Percentiles rank a stretch among this genome's conserved stretches.
Conservation (phyloP, 805 yeast genomes). For the Wickerhamiella occidentalis region DNA sequence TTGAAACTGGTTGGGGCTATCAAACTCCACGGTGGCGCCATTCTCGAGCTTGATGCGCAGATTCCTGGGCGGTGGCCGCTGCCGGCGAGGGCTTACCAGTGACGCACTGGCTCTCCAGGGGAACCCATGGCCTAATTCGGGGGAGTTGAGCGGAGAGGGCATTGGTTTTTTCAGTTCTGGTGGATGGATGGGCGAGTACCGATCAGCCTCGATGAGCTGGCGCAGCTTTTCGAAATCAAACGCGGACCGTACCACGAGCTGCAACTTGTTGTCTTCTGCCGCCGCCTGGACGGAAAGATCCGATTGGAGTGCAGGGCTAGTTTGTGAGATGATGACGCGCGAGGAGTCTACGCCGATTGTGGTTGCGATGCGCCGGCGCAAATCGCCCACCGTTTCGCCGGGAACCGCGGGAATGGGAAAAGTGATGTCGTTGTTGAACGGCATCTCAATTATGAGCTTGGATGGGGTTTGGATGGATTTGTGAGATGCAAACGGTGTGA, state of each 20-base stretch:
- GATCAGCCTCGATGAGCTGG: conserved; percentile 10
- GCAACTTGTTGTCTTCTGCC: conserved; percentile 3
- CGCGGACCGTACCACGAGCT: conserved; percentile 11
- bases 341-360: conserved; percentile 8
- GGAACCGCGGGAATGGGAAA: background rate
- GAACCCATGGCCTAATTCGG: conserved; percentile 3
- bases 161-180: background rate
- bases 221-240: conserved; percentile 10
- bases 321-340: background rate
- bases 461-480: background rate
- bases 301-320: background rate
- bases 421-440: conserved; percentile 9
- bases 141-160: conserved; percentile 5
- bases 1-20: conserved; percentile 3
- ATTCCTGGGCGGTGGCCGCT: background rate
- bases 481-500: background rate
- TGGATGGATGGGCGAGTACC: background rate
- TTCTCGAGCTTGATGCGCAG: conserved; percentile 1
- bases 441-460: conserved; percentile 6
- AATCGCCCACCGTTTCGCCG: conserved; percentile 6
- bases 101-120: conserved; percentile 1
- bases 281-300: background rate
- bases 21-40: background rate
- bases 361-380: conserved; percentile 8
- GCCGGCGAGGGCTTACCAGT: conserved; percentile 4